Evolutionary conservation across 208 protist genomes (phyloP).

Genomic region (Leishmania tropica): DNA sequence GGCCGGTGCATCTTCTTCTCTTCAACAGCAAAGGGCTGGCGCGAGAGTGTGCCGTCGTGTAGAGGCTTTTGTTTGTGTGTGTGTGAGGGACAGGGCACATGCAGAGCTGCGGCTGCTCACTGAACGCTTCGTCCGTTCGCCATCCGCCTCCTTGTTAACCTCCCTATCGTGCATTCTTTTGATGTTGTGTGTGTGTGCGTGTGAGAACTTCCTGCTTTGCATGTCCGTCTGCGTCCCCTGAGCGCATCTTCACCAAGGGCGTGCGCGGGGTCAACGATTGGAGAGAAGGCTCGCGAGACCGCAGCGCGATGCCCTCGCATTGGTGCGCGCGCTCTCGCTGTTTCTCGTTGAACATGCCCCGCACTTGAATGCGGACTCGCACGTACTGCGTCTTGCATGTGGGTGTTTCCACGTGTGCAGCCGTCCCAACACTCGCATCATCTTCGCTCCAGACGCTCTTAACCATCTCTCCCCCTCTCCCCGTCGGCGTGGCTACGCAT

Average conservation of each 20-base stretch:
- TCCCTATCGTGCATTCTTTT: neutral
- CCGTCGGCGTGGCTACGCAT: neutral
- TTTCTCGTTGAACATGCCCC: too few species aligned
- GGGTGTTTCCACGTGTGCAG: neutral
- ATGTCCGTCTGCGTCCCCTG: neutral
- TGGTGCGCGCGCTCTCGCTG: neutral
- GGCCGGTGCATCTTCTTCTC: slow-evolving; percentile 20
- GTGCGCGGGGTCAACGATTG: neutral
- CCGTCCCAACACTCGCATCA: neutral
- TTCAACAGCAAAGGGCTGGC: slow-evolving; percentile 23
- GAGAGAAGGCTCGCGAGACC: neutral
- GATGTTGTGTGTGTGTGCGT: neutral
- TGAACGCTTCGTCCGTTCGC: neutral
- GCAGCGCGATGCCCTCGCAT: neutral
- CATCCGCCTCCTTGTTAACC: too few species aligned
- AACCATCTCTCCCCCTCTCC: neutral
- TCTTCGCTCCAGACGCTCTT: neutral
- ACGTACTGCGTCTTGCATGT: neutral
- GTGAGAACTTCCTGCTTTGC: neutral
- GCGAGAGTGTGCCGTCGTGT: neutral
- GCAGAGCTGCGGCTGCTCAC: neutral
- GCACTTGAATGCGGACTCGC: neutral
- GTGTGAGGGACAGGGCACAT: too few species aligned
- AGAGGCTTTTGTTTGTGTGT: neutral
- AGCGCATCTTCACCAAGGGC: neutral